These are phyloP conservation scores for Escovopsis sp. DNA, from an alignment of 2,329 filamentous ascomycete species.

Conservation along the genomic window DNA sequence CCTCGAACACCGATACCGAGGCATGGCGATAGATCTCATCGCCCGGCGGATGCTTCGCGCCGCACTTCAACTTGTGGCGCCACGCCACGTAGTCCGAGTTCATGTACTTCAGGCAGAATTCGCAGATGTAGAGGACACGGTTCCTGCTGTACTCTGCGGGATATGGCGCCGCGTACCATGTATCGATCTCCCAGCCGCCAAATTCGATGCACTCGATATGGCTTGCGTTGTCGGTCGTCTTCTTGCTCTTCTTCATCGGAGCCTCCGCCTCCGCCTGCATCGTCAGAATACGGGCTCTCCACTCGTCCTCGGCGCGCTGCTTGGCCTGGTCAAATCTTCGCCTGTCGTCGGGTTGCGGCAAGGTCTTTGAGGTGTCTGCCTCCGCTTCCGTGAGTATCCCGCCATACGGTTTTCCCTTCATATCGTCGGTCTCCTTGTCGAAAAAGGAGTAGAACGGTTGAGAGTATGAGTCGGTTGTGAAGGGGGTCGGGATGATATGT, in stretches of 20 bases:
- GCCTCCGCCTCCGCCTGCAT: slow-evolving; percentile 50
- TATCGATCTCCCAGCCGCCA: slow-evolving; percentile 94
- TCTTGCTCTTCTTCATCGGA: slow-evolving; percentile 51
- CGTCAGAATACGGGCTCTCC: slow-evolving; percentile 51
- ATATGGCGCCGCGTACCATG: slow-evolving; percentile 96
- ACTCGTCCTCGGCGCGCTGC: slow-evolving; percentile 81
- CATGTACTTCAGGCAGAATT: slow-evolving; percentile 99
- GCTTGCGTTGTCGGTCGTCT: slow-evolving; percentile 72
- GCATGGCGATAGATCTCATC: slow-evolving; percentile 94
- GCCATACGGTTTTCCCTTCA: slow-evolving; percentile 87
- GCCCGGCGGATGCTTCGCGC: slow-evolving; percentile 88
- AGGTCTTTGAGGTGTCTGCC: slow-evolving; percentile 79
- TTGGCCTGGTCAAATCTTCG: slow-evolving; percentile 81
- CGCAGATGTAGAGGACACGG: slow-evolving; percentile 93
- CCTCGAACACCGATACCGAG: slow-evolving; percentile 89
- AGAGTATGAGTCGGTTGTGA: slow-evolving; percentile 46
- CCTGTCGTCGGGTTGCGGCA: slow-evolving; percentile 67
- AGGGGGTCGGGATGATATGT: slow-evolving; percentile 35
- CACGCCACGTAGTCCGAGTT: slow-evolving; percentile 97
- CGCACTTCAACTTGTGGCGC: slow-evolving; percentile 94
- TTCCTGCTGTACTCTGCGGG: slow-evolving; percentile 97
- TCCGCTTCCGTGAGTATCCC: slow-evolving; percentile 82
- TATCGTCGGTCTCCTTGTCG: slow-evolving; percentile 77
- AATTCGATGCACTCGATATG: slow-evolving; percentile 99
- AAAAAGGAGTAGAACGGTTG: slow-evolving; percentile 80